These are phyloP conservation scores for Melaleuca alternifolia DNA, from an alignment of 345 rosid species.

Conservation along the genomic window DNA sequence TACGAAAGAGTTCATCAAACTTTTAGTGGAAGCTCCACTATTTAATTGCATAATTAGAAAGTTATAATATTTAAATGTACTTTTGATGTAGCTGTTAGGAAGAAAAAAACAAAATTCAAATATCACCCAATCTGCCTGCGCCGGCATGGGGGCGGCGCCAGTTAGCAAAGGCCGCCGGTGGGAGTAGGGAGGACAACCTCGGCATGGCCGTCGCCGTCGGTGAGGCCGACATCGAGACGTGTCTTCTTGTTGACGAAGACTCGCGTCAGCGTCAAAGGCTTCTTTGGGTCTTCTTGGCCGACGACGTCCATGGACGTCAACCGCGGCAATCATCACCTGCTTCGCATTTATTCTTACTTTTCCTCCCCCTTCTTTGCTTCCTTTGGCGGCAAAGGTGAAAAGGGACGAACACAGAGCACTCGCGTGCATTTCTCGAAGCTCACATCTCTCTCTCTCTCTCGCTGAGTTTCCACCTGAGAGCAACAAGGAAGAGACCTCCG, in stretches of 20 bases:
- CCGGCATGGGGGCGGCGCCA: no score
- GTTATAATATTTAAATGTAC: neutral
- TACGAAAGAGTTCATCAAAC: neutral
- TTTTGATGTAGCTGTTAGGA: neutral
- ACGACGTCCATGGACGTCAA: neutral
- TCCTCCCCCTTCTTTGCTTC: neutral
- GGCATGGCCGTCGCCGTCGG: no score
- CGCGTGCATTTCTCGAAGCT: neutral
- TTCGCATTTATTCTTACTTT: neutral
- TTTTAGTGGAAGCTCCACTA: neutral
- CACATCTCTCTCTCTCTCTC: neutral
- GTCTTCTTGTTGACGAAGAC: neutral
- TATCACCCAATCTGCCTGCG: no score
- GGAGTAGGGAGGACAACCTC: neutral
- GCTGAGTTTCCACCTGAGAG: constrained; percentile 4
- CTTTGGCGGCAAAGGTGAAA: neutral
- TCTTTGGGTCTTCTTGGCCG: neutral
- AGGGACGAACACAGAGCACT: neutral
- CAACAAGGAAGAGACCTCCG: constrained; percentile 45
- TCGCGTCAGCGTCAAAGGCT: neutral
- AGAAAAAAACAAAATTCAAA: neutral
- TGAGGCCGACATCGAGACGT: neutral
- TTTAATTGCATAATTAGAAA: neutral
- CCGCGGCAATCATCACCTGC: neutral
- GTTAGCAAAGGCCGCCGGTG: neutral